Percentiles rank a stretch among this genome's conserved stretches.
Conservation (phyloP, 1,139 yeast genomes). For the Taphrina deformans region DNA sequence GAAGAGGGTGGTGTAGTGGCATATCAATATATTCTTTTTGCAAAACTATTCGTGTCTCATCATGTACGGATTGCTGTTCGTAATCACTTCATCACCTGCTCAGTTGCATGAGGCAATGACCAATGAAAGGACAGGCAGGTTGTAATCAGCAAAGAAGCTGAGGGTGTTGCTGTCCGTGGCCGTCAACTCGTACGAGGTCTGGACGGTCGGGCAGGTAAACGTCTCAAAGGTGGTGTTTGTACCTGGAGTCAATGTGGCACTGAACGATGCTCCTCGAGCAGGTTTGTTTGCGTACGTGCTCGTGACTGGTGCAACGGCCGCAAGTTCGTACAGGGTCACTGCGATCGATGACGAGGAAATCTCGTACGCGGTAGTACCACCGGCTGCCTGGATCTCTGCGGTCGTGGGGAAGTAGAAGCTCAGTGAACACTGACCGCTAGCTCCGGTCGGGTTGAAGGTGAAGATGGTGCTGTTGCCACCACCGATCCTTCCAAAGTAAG, state of each 20-base stretch:
- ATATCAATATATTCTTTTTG: too few relatives aligned
- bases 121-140: constrained; percentile 5
- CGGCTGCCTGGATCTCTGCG: constrained; percentile 9
- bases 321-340: constrained; percentile 26
- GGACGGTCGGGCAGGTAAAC: constrained; percentile 12
- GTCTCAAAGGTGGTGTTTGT: constrained; percentile 18
- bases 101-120: constrained; percentile 5
- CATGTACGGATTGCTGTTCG: neutral
- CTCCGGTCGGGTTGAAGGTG: constrained; percentile 4
- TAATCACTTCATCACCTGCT: neutral
- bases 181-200: constrained; percentile 21
- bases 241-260: constrained; percentile 22
- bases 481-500: constrained; percentile 11
- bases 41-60: neutral
- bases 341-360: constrained; percentile 14
- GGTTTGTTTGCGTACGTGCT: constrained; percentile 13
- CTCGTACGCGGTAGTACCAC: constrained; percentile 12
- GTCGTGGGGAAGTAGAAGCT: constrained; percentile 27
- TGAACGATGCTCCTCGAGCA: constrained; percentile 1
- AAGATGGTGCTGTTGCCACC: constrained; percentile 19
- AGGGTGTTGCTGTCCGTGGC: constrained; percentile 17
- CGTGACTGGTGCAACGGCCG: constrained; percentile 11
- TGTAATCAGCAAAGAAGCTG: constrained; percentile 21
- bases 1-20: too few relatives aligned
- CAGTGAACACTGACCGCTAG: constrained; percentile 14